Conservation (phyloP, 495 filamentous ascomycete species). For the Saxophila tyrrhenica region DNA sequence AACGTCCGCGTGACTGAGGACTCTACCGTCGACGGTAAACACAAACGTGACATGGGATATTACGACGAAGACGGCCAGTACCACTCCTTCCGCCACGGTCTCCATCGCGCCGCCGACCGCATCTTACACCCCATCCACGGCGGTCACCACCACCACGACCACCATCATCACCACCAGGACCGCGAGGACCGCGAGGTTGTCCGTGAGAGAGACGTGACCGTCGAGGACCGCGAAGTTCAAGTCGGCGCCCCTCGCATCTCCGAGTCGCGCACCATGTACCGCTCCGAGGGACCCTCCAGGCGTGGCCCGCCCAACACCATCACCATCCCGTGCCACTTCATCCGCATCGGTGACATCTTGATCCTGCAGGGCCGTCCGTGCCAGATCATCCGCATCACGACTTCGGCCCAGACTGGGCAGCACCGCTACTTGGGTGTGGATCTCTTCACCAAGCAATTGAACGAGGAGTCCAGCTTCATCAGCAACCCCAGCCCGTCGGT, state of each 20-base stretch:
- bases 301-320: conserved; percentile 59
- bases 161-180: conserved; percentile 23
- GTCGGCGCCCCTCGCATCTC: conserved; percentile 17
- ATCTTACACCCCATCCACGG: conserved; percentile 58
- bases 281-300: conserved; percentile 3
- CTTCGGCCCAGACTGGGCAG: conserved; percentile 94
- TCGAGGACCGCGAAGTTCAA: conserved; percentile 28
- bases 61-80: conserved; percentile 97
- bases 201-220: conserved; percentile 25
- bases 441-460: conserved; percentile 98
- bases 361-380: conserved; percentile 98
- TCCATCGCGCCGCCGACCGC: conserved; percentile 74
- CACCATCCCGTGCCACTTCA: conserved; percentile 97
- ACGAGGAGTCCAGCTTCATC: conserved; percentile 97
- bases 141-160: conserved; percentile 42
- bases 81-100: conserved; percentile 82
- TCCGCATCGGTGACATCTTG: conserved; percentile 95
- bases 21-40: conserved; percentile 40
- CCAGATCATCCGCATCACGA: conserved; percentile 99
- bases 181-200: conserved; percentile 17
- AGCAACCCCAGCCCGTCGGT: conserved; percentile 93
- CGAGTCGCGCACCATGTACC: conserved; percentile 6
- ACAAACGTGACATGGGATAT: conserved; percentile 78
- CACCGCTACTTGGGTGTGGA: conserved; percentile 99
- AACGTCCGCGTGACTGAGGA: conserved; percentile 12